Base-by-base conservation (phyloP, 129 eudicot species). In the Smallanthus sonchifolius region DNA sequence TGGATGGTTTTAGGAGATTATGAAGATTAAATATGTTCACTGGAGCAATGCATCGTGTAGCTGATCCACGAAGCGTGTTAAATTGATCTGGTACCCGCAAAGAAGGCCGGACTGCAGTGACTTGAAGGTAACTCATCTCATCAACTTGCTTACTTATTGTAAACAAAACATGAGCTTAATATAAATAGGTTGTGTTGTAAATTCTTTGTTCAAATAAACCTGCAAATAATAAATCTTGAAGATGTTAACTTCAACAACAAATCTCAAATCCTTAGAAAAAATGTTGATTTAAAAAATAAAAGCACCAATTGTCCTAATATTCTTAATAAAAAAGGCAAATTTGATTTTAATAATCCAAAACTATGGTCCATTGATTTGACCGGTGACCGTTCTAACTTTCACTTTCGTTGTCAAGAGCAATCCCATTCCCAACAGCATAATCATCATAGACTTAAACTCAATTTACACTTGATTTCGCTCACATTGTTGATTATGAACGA, bases 61-160 rank as follows among this genome's bases (percentile, higher is more conserved):
- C 66, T 68, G 80, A 72, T 36, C 56, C 44, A 77, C 65, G 47
- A 10, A 15, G 47, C 14, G 60, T n/a, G 62, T 55, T 57, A 45
- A 40, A 70, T 55, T 43, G 65, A 45, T 45, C 55, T 2, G 73
- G 62, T 43, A 67, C 72, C 73, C 42, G 57, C 13, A 80, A 60
- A 65, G 84, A 24, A 16, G 85, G 75, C 38, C 71, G 86, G 63
- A 70, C 42, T 36, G 84, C 79, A 72, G 81, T 75, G 65, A 86
- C 80, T 66, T 86, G 84, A 60, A 82, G 75, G 80, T 56, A 76
- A 60, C 75, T 79, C 91, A 89, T 89, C 52, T 79, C 80, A 63
- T 57, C 59, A 69, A 78, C 42, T 72, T 60, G 75, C 38, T 70
- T 52, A 70, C 30, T 54, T 75, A 75, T 54, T 19, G 39, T 66